These are phyloP conservation scores for Fusarium mundagurra DNA, from an alignment of 2,329 filamentous ascomycete species.

Conservation along the genomic window DNA sequence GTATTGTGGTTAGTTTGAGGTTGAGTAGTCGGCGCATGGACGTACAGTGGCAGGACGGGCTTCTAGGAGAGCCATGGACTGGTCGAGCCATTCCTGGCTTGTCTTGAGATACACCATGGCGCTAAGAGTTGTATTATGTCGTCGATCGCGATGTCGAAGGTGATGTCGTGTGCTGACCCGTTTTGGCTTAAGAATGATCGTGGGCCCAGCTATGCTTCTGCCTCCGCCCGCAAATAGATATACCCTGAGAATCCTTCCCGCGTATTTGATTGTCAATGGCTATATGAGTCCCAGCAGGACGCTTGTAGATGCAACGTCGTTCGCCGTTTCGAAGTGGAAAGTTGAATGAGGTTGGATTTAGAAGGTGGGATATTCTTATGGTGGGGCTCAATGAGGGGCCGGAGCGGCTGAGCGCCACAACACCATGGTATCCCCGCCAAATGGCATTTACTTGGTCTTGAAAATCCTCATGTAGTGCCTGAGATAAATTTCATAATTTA, in stretches of 20 bases:
- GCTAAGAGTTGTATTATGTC: not conserved
- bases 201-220: not conserved
- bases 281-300: not conserved
- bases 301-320: constrained; percentile 10
- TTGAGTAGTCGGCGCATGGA: not conserved
- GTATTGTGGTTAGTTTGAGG: constrained; percentile 15
- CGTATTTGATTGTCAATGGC: not conserved
- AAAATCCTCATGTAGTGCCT: not conserved
- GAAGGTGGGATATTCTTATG: constrained; percentile 32
- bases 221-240: not conserved
- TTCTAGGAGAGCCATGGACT: constrained; percentile 85
- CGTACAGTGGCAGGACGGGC: constrained; percentile 85
- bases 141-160: not conserved
- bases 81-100: constrained; percentile 89
- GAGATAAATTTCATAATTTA: not conserved
- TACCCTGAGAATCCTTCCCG: not conserved
- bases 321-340: constrained; percentile 18
- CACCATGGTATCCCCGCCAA: not conserved
- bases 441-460: not conserved
- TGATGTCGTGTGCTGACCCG: constrained; percentile 13
- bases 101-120: constrained; percentile 80
- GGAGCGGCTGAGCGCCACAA: constrained; percentile 20
- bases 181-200: not conserved
- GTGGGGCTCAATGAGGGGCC: constrained; percentile 28
- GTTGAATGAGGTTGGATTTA: constrained; percentile 24